Base-by-base conservation (phyloP, 192 early-diverging fungal species). In the Podila minutissima region DNA sequence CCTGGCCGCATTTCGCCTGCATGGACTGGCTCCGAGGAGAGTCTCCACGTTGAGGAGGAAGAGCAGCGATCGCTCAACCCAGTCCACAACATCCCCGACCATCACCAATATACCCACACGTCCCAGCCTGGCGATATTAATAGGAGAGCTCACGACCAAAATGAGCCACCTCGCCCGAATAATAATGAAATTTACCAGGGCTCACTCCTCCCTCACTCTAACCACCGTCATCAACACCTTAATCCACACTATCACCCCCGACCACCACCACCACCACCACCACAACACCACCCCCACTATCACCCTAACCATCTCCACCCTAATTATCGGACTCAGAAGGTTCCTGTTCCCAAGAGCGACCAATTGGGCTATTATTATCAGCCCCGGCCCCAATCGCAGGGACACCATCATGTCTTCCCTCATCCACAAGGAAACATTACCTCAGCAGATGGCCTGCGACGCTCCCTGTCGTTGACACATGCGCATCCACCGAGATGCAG, bases 391-490 rank as follows among this genome's bases (percentile, higher is more conserved):
- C 64, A 26, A 65, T 26, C 28, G n/a, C 41, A 49, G 28, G 11
- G 12, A 17, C 48, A 10, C 57, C 37, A 5, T 60, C 37, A 15
- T 10, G 41, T 17, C 41, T 46, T 46, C 41, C 13, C 41, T 2
- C 53, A 7, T 55, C 53, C 53, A 55, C 41, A 46, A 15, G 41
- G 41, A 46, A 46, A 46, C 41, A 46, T 17, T 22, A 9, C 26
- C 38, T 51, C 11, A 59, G 0, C 22, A 24, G 32, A 32, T 3
- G 37, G n/a, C 13, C 65, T 59, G 24, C 57, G 61, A 5, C 71
- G 66, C 6, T 73, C 77, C 1, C 32, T 68, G 5, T 81, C 77
- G 7, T 57, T 69, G 33, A 73, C 71, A 12, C 41, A 51, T 1
- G 20, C 50, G 8, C 3, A 6, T 33, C 31, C 59, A 28, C 33